Evolutionary conservation across 176 grass and related monocot genomes (phyloP).

Genomic region (Cenchrus purpureus): DNA sequence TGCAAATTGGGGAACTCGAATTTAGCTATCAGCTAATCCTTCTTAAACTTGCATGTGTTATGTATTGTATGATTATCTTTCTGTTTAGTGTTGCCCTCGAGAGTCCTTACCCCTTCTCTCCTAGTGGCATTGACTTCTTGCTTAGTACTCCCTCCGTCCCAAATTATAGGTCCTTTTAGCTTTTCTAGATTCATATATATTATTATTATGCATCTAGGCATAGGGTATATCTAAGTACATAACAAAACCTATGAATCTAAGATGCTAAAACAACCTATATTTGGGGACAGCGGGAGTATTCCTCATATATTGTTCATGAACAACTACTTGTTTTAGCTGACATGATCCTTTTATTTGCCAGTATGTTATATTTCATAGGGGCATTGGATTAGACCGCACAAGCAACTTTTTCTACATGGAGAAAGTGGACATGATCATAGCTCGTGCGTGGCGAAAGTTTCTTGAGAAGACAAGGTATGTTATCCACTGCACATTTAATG

Average conservation of each 20-base stretch:
- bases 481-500: conserved; percentile 29
- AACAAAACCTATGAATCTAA: too few relatives aligned
- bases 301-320: conserved; percentile 3
- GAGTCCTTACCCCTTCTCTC: not conserved
- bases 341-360: conserved; percentile 46
- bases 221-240: too few relatives aligned
- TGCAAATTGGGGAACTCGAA: not conserved
- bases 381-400: conserved; percentile 85
- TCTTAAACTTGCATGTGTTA: conserved; percentile 20
- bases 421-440: conserved; percentile 92
- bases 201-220: too few relatives aligned
- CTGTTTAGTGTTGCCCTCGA: conserved; percentile 2
- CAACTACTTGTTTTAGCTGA: conserved; percentile 16
- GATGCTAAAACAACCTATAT: too few relatives aligned
- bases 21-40: not conserved
- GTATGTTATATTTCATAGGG: conserved; percentile 95
- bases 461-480: conserved; percentile 81
- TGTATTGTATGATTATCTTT: not conserved
- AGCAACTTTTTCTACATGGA: conserved; percentile 96
- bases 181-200: too few relatives aligned
- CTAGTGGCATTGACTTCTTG: not conserved
- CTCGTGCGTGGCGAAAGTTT: conserved; percentile 74
- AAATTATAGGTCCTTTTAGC: too few relatives aligned
- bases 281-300: not conserved
- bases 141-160: not conserved